Evolutionary conservation across 352 stramenopile species (phyloP).

Genomic region (Phytopythium chamaehyphon): DNA sequence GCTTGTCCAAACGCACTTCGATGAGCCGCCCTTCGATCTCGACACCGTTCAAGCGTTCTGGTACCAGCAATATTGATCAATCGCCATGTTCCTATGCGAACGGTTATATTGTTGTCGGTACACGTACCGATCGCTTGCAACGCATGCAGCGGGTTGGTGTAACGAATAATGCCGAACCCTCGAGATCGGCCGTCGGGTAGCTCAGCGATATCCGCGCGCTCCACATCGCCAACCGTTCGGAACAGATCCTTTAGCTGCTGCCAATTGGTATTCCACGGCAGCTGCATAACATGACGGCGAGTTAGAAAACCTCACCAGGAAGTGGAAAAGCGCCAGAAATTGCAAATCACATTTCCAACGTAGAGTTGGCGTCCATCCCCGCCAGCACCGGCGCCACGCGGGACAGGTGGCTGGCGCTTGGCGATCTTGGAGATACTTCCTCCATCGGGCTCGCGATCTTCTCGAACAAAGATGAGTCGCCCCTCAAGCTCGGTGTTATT

Average conservation of each 20-base stretch:
- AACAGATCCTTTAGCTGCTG: constrained; percentile 71
- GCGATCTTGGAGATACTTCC: constrained; percentile 72
- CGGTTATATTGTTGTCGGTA: no score
- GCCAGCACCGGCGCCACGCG: constrained; percentile 5
- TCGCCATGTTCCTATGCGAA: not conserved
- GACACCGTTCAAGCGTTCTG: constrained; percentile 59
- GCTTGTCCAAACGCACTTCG: constrained; percentile 65
- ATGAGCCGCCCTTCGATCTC: constrained; percentile 66
- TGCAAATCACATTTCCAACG: constrained; percentile 63
- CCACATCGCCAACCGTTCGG: constrained; percentile 54
- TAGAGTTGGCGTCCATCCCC: constrained; percentile 48
- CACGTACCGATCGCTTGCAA: constrained; percentile 59
- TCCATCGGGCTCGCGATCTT: constrained; percentile 72
- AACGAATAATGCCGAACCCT: constrained; percentile 72
- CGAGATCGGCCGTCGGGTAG: constrained; percentile 57
- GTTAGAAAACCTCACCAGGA: not conserved
- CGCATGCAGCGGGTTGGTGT: constrained; percentile 41
- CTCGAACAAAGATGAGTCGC: constrained; percentile 84
- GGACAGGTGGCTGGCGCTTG: constrained; percentile 22
- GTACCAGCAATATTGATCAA: not conserved
- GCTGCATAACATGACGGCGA: constrained; percentile 21
- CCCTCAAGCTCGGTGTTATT: constrained; percentile 93
- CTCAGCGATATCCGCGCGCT: constrained; percentile 57
- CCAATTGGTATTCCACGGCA: constrained; percentile 67
- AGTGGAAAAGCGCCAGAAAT: not conserved